Percentiles rank a stretch among this genome's conserved stretches.
Evolutionary conservation across 1,284 basidiomycete species (phyloP).

Genomic region (Puccinia triticina): DNA sequence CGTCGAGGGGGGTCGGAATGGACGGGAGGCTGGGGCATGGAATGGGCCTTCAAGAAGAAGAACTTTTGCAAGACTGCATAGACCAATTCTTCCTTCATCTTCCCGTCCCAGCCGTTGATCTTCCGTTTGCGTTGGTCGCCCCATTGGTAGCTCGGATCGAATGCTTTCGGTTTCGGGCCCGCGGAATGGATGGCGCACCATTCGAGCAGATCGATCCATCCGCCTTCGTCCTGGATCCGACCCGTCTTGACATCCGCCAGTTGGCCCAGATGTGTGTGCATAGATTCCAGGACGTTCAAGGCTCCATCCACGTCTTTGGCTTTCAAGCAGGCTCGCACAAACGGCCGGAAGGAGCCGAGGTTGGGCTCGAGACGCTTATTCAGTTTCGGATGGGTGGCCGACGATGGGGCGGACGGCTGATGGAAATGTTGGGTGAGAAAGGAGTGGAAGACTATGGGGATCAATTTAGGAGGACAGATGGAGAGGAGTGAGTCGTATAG

Average conservation of each 20-base stretch:
- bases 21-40: not conserved
- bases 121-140: slow-evolving; percentile 39
- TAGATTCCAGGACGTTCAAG: slow-evolving; percentile 39
- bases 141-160: slow-evolving; percentile 32
- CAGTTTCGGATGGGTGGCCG: not conserved
- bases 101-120: slow-evolving; percentile 45
- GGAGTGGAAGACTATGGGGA: slow-evolving; percentile 12
- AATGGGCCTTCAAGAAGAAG: not conserved
- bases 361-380: slow-evolving; percentile 38
- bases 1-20: not conserved
- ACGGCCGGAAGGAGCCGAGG: slow-evolving; percentile 45
- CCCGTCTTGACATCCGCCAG: not conserved
- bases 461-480: slow-evolving; percentile 32
- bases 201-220: slow-evolving; percentile 50
- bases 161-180: slow-evolving; percentile 24
- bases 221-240: slow-evolving; percentile 35
- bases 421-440: slow-evolving; percentile 40
- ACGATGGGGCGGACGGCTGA: not conserved
- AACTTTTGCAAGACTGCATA: slow-evolving; percentile 41
- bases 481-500: slow-evolving; percentile 46
- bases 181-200: slow-evolving; percentile 44
- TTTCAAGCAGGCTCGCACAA: slow-evolving; percentile 41
- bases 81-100: slow-evolving; percentile 51
- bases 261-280: slow-evolving; percentile 28
- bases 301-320: slow-evolving; percentile 40